Evolutionary conservation across 345 rosid genomes (phyloP).

Genomic region (Eucalyptus camaldulensis): DNA sequence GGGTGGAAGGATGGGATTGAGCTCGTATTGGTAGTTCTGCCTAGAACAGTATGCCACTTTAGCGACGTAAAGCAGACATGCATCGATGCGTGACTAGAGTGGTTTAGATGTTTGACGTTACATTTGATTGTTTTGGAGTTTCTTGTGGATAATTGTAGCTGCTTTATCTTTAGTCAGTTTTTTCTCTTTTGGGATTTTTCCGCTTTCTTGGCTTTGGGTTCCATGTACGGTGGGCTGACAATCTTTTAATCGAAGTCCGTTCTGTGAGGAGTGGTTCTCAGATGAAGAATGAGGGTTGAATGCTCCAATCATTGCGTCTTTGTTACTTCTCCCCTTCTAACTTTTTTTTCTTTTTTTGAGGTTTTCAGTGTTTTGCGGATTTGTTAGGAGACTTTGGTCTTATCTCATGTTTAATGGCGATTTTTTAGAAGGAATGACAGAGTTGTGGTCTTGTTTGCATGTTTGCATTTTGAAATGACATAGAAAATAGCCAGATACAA

Average conservation of each 20-base stretch:
- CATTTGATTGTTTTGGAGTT: neutral
- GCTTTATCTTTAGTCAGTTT: neutral
- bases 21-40: neutral
- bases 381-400: neutral
- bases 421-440: neutral
- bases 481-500: neutral
- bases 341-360: rapidly evolving
- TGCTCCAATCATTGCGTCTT: neutral
- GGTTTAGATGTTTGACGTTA: neutral
- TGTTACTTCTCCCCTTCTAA: neutral
- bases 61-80: neutral
- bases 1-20: neutral
- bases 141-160: neutral
- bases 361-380: neutral
- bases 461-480: neutral
- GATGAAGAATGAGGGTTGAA: neutral
- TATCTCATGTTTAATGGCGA: neutral
- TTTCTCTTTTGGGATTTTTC: neutral
- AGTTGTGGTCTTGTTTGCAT: neutral
- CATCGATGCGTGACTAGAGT: neutral
- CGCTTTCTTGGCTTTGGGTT: neutral
- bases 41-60: neutral
- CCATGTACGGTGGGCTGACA: neutral
- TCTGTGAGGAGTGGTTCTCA: neutral
- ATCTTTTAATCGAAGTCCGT: rapidly evolving